These are phyloP conservation scores for Penstemon eatonii DNA, from an alignment of 257 asterid species.

Conservation along the genomic window DNA sequence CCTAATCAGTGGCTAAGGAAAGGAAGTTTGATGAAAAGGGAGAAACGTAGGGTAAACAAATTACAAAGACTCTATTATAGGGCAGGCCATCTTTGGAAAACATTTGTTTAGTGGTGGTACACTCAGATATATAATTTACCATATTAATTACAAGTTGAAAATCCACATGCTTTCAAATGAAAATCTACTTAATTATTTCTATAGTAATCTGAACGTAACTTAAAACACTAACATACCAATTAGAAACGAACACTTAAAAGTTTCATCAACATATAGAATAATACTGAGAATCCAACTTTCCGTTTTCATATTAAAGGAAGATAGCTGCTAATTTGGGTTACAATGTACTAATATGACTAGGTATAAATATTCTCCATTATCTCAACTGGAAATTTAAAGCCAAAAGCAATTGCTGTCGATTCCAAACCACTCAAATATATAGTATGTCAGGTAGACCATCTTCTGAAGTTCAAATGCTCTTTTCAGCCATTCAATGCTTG, in stretches of 20 bases:
- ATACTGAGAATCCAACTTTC: not conserved
- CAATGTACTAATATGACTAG: not conserved
- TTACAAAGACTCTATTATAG: constrained; percentile 25
- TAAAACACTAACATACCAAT: constrained; percentile 11
- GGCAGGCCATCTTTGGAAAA: constrained; percentile 21
- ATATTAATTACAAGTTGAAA: constrained; percentile 1
- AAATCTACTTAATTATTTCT: not conserved
- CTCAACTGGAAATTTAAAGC: constrained; percentile 2
- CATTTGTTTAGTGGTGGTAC: constrained; percentile 13
- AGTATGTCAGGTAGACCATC: constrained; percentile 14
- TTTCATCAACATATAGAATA: constrained; percentile 5
- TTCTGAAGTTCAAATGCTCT: constrained; percentile 10
- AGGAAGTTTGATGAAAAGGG: constrained; percentile 12
- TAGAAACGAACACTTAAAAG: constrained; percentile 1
- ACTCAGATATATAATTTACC: constrained; percentile 7
- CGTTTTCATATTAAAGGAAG: constrained; percentile 10
- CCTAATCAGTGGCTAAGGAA: constrained; percentile 20
- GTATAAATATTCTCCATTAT: not conserved
- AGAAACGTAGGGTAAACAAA: constrained; percentile 26
- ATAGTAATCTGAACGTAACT: not conserved
- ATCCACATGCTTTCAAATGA: not conserved
- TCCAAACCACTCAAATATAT: not conserved
- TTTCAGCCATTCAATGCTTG: constrained; percentile 18
- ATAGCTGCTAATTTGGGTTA: constrained; percentile 10
- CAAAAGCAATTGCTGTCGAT: not conserved